Base-by-base conservation (phyloP, 257 asterid species). In the Jasminum sambac region DNA sequence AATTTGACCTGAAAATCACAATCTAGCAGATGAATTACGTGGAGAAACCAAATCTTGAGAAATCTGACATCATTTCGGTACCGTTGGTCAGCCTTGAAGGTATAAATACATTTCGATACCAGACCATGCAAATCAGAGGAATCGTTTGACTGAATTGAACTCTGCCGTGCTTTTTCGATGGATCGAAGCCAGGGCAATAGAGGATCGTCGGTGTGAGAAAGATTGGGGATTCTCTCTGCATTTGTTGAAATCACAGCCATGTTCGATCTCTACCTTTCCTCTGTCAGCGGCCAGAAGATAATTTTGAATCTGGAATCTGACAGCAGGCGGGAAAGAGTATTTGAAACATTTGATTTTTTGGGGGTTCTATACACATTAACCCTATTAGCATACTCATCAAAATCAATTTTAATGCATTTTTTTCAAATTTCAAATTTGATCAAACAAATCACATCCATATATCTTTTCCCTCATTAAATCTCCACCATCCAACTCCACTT, bases 31-130 rank as follows among this genome's bases (percentile, higher is more conserved):
- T 14, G 8, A 9, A 69, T 81, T 95, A 95, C 99, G 77, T 91
- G 73, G 78, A 95, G 87, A 79, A 91, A 83, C 96, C 99, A 95
- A 69, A 91, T 82, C 85, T 88, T 88, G 79, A 95, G 96, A 82
- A 89, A 95, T 85, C 99, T 85, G 88, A 80, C 70, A 76, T 95
- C 99, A 67, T 88, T 80, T 64, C 79, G 76, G 74, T 87, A 95
- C 39, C 86, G 96, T 63, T 83, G 81, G 71, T 89, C 87, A 69
- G 69, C 68, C 82, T 88, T 91, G 85, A 91, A 91, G 34, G 77
- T 79, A 65, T 71, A 42, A 46, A 91, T 82, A 65, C 98, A 95
- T 3, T 81, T 66, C 7, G 78, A 71, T 4, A 84, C 66, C 55
- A 87, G 85, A 65, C 63, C 81, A 21, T 85, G 82, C 26, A 91